These are phyloP conservation scores for Candida quercuum DNA, from an alignment of 805 yeast genomes.

Conservation along the genomic window DNA sequence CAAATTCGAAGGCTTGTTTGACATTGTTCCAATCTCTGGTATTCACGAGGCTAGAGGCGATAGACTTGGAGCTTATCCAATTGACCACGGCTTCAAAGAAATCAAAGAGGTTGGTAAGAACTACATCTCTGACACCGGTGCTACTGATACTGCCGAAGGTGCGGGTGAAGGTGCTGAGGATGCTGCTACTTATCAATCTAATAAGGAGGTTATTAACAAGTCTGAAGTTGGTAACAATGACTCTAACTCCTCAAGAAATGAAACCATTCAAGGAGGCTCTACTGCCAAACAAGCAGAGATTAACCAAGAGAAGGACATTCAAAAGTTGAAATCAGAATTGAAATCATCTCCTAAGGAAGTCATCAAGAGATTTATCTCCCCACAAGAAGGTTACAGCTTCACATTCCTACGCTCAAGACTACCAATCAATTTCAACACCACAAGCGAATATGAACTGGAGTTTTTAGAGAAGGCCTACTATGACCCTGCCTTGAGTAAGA, in stretches of 20 bases:
- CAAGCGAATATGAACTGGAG: conserved; percentile 26
- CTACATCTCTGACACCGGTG: conserved; percentile 19
- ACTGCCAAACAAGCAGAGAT: conserved; percentile 17
- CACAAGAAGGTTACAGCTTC: conserved; percentile 40
- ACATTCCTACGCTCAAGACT: conserved; percentile 34
- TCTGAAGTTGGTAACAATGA: conserved; percentile 19
- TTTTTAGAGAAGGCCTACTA: conserved; percentile 35
- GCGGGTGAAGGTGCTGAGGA: conserved; percentile 8
- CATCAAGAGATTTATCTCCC: conserved; percentile 31
- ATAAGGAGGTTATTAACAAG: conserved; percentile 8
- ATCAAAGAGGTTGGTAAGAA: conserved; percentile 44
- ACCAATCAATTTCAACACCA: conserved; percentile 29
- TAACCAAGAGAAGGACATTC: conserved; percentile 17
- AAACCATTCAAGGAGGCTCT: conserved; percentile 18
- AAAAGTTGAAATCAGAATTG: conserved; percentile 13
- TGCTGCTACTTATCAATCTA: conserved; percentile 23
- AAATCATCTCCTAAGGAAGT: conserved; percentile 13
- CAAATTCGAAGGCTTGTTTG: conserved; percentile 58
- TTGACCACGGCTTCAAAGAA: conserved; percentile 62
- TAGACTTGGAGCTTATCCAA: conserved; percentile 45
- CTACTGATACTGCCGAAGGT: conserved; percentile 19
- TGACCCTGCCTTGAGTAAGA: conserved; percentile 53
- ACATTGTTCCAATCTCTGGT: conserved; percentile 64
- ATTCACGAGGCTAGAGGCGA: conserved; percentile 33
- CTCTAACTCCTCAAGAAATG: conserved; percentile 23